A percentile compares a stretch with the other conserved stretches of the same genome.
These are phyloP conservation scores for Viola odorata DNA, from an alignment of 345 rosid genomes.

Conservation along the genomic window DNA sequence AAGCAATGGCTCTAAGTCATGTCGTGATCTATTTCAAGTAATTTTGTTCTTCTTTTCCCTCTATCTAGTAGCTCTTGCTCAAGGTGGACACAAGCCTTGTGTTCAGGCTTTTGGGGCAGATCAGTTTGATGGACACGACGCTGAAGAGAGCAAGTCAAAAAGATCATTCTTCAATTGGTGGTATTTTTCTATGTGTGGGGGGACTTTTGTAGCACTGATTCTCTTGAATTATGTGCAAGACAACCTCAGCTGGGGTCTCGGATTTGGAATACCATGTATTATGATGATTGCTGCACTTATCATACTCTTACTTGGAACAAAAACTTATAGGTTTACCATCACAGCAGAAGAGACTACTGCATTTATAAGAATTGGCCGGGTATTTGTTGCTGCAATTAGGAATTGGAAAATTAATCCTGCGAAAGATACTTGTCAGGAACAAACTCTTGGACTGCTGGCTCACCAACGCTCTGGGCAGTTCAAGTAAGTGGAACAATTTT, in stretches of 20 bases:
- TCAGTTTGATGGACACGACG: slow-evolving; percentile 24
- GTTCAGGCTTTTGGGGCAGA: slow-evolving; percentile 29
- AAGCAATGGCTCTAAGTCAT: background rate
- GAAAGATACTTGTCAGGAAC: slow-evolving; percentile 10
- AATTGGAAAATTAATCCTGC: slow-evolving; percentile 17
- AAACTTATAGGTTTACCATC: slow-evolving; percentile 13
- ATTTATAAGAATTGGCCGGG: slow-evolving; percentile 19
- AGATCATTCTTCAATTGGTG: slow-evolving; percentile 31
- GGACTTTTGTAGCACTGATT: slow-evolving; percentile 9
- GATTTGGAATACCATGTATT: slow-evolving; percentile 26
- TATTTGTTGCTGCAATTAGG: slow-evolving; percentile 10
- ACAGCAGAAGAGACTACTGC: slow-evolving; percentile 12
- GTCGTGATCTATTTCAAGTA: slow-evolving; percentile 6
- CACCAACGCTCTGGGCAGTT: slow-evolving; percentile 13
- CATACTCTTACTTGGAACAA: slow-evolving; percentile 19
- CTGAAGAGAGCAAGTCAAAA: slow-evolving; percentile 14
- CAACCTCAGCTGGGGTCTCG: slow-evolving; percentile 22
- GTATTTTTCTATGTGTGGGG: slow-evolving; percentile 13
- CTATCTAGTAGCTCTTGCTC: slow-evolving; percentile 17
- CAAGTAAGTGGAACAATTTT: slow-evolving; percentile 17
- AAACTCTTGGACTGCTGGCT: slow-evolving; percentile 7
- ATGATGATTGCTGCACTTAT: slow-evolving; percentile 18
- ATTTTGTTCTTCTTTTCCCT: slow-evolving; percentile 22
- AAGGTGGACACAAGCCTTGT: slow-evolving; percentile 29
- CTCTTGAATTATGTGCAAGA: slow-evolving; percentile 23